Evolutionary conservation across 331 rosid species (phyloP), one percentile per base, ranked within the genome.

Genomic region (Spiraea crenata): DNA sequence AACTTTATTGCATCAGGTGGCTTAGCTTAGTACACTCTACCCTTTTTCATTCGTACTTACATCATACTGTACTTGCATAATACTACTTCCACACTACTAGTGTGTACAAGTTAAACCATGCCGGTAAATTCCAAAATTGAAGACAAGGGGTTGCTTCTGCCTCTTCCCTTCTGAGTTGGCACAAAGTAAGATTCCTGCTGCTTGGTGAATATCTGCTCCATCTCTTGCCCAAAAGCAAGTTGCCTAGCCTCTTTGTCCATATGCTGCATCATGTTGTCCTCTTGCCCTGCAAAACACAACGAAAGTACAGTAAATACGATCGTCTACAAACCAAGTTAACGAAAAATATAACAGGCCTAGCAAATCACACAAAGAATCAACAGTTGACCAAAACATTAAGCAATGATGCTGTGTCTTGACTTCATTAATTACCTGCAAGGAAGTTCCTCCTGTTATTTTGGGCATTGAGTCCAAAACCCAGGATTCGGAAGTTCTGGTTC

Each of bases 121-220:
- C 63, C 44, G 14, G 19, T 19, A 58, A 6, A 35, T 5, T 58
- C 63, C 63, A 58, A 35, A 58, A 7, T 14, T 35, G 63, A 58
- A 35, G 63, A 35, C 20, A 35, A 35, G 10, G 8, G 63, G 9
- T 51, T 68, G 57, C 57, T 65, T 41, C 47, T 34, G 19, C 64
- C 42, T 14, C 48, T 17, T 16, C 70, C 65, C 9, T 57, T 9
- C 49, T 59, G 50, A 35, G 3, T 15, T n/a, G 80, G 80, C 14
- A 74, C 90, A 72, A 90, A 85, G 75, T 80, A 56, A 0, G 93
- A 86, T 44, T 79, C 51, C 48, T 6, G 75, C 60, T 81, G 87
- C 1, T 67, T 79, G 65, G 17, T 58, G 60, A 88, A 50, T 12
- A 88, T 74, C 65, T 60, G 65, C 57, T 90, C 86, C 35, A 85